Base-by-base conservation (phyloP, 1,284 basidiomycete genomes). In the Ustilago xerochloae region DNA sequence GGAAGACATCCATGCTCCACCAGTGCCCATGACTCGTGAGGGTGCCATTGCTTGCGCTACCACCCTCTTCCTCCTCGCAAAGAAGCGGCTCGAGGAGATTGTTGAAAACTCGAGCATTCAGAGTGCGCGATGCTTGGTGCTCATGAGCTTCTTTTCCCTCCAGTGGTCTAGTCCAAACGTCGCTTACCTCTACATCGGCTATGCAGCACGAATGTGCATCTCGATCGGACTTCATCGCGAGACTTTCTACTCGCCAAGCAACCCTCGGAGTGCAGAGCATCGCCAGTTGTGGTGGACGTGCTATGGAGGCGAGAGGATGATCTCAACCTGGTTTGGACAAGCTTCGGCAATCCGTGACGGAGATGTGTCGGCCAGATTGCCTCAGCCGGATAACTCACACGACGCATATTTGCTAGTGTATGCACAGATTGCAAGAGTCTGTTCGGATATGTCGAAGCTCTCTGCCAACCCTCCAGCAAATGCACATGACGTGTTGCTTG, bases 101-200 rank as follows among this genome's bases (percentile, higher is more conserved):
- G 61, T 75, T 13, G 72, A 75, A 22, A 70, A 75, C 60, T 70
- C 67, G 56, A 70, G 67, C 63, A 61, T 75, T 12, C 63, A 63
- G 30, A 75, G 72, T 22, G 72, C 60, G 30, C 62, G 63, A n/a
- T 75, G 72, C 32, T 51, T 75, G 18, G 49, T 75, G 46, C 67
- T 75, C 45, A 70, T 75, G 72, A 63, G 58, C 51, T 75, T 75
- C 63, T 70, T 66, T 20, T 66, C 63, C 22, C 63, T 75, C 26
- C 67, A 75, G 38, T 75, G 72, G 72, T 75, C 72, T 16, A 63
- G 54, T 47, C 72, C 72, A 52, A 75, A 75, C 41, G 72, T 75
- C 16, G 72, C 72, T 28, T 75, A 70, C 20, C 63, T 75, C n/a
- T 75, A 75, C 63, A 62, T 70, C 24, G 72, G 72, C 35, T 67